Conservation (phyloP, 1,284 basidiomycete genomes). For the Ceratobasidium sp. region DNA sequence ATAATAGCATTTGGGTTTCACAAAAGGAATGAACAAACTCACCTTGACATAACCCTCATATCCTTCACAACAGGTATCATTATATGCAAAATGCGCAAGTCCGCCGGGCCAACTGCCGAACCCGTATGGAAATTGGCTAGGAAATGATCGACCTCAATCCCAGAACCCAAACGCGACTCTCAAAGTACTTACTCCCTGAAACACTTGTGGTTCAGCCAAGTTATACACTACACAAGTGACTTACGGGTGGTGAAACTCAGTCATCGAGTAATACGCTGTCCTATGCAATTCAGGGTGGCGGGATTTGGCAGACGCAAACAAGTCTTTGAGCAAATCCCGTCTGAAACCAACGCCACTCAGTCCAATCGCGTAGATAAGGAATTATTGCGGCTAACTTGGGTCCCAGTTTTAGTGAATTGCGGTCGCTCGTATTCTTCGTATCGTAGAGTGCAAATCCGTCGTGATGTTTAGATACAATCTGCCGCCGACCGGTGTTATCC, state of each 20-base stretch:
- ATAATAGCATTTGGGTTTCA: not conserved
- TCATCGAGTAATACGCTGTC: conserved; percentile 59
- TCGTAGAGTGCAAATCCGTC: conserved; percentile 59
- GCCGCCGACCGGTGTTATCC: not conserved
- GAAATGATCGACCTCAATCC: conserved; percentile 42
- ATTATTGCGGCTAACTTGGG: conserved; percentile 48
- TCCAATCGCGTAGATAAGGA: not conserved
- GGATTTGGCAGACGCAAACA: conserved; percentile 57
- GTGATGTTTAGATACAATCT: conserved; percentile 45
- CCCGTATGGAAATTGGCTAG: conserved; percentile 51
- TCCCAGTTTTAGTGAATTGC: conserved; percentile 57
- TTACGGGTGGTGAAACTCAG: conserved; percentile 39
- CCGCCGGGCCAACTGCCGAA: conserved; percentile 61
- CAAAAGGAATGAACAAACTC: not conserved
- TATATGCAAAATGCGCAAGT: conserved; percentile 59
- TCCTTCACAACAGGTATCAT: conserved; percentile 56
- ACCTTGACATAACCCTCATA: conserved; percentile 57
- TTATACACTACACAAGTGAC: not conserved
- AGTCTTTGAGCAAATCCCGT: conserved; percentile 59
- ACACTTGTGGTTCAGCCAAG: conserved; percentile 30
- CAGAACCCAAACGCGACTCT: not conserved
- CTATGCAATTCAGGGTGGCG: conserved; percentile 59
- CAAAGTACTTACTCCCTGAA: conserved; percentile 56
- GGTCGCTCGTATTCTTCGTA: conserved; percentile 57
- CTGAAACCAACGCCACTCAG: not conserved